Conservation (phyloP, 345 rosid genomes). For the Brassica rapa region DNA sequence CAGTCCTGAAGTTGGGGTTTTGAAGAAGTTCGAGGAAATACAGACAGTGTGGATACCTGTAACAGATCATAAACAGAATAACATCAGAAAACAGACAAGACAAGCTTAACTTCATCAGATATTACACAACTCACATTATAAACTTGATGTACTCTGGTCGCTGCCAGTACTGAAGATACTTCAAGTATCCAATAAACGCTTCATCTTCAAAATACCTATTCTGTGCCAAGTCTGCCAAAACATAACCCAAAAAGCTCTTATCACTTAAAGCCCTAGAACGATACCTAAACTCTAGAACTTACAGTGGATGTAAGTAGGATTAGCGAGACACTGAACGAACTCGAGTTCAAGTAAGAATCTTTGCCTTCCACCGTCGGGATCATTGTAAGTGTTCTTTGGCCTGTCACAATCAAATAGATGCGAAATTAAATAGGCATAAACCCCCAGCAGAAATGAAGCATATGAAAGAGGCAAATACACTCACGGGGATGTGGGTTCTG, state of each 20-base stretch:
- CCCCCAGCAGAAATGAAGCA: neutral
- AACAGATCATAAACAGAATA: slow-evolving; percentile 34
- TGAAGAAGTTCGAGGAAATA: slow-evolving; percentile 93
- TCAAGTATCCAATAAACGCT: slow-evolving; percentile 94
- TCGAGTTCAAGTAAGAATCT: slow-evolving; percentile 88
- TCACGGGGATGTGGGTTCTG: slow-evolving; percentile 32
- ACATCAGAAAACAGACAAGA: neutral
- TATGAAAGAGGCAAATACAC: neutral
- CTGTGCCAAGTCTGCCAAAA: slow-evolving; percentile 85
- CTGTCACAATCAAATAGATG: slow-evolving; percentile 36
- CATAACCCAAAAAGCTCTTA: slow-evolving; percentile 2
- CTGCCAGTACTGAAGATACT: slow-evolving; percentile 96
- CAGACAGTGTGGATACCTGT: slow-evolving; percentile 96
- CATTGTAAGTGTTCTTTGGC: slow-evolving; percentile 64
- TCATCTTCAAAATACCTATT: slow-evolving; percentile 97
- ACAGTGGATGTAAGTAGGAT: slow-evolving; percentile 98
- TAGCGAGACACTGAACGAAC: slow-evolving; percentile 91
- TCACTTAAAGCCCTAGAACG: neutral
- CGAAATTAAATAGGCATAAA: neutral
- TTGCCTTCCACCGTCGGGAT: slow-evolving; percentile 88
- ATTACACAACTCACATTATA: slow-evolving; percentile 64
- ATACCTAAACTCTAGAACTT: slow-evolving; percentile 28
- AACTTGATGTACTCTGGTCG: slow-evolving; percentile 86
- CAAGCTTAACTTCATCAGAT: neutral
- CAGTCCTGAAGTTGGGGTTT: slow-evolving; percentile 84